These are phyloP conservation scores for Sugiyamaella mastotermitis DNA, from an alignment of 805 yeast species.

Conservation along the genomic window DNA sequence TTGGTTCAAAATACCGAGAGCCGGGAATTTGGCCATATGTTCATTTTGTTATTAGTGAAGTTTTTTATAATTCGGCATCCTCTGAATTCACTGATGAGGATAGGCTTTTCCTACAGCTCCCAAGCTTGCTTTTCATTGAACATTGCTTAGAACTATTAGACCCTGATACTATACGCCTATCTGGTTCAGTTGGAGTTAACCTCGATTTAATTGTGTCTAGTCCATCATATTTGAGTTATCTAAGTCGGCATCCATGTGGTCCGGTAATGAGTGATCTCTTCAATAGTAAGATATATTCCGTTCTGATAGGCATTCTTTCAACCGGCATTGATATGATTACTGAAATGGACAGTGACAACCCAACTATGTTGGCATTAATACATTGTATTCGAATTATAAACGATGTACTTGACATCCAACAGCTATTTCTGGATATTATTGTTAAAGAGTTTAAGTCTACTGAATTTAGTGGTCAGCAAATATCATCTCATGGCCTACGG, in stretches of 20 bases:
- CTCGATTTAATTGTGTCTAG: conserved; percentile 43
- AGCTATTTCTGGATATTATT: conserved; percentile 50
- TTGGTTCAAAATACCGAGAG: conserved; percentile 57
- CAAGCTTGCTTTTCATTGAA: conserved; percentile 48
- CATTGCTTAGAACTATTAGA: conserved; percentile 46
- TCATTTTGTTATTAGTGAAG: conserved; percentile 62
- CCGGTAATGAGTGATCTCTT: conserved; percentile 58
- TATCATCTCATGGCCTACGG: conserved; percentile 42
- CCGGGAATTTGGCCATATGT: conserved; percentile 76
- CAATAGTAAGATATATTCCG: conserved; percentile 48
- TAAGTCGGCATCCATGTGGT: conserved; percentile 66
- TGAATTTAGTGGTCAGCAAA: neutral
- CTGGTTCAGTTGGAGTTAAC: conserved; percentile 46
- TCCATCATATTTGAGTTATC: conserved; percentile 41
- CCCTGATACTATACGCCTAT: conserved; percentile 44
- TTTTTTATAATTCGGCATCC: conserved; percentile 42
- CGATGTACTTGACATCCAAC: conserved; percentile 39
- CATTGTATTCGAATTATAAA: conserved; percentile 17
- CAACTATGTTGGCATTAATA: conserved; percentile 31
- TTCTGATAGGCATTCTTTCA: conserved; percentile 51
- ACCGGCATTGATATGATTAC: conserved; percentile 54
- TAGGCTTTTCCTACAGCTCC: conserved; percentile 43
- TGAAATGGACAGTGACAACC: conserved; percentile 33
- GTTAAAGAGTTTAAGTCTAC: conserved; percentile 28
- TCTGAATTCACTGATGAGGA: conserved; percentile 30